Base-by-base conservation (phyloP, 2,329 filamentous ascomycete species). In the Colletotrichum cuscutae region DNA sequence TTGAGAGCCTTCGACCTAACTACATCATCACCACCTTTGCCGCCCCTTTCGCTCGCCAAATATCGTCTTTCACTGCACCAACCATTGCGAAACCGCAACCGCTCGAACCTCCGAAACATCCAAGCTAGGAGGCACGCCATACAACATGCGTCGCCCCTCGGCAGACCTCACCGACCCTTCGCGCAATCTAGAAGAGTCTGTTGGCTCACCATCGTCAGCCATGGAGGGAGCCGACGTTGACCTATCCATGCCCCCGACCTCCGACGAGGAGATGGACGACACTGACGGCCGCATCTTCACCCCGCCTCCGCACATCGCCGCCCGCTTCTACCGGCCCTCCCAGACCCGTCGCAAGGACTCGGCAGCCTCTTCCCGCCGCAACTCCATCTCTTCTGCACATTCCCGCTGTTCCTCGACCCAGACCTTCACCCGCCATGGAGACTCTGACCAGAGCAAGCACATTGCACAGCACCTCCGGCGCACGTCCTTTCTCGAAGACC, bases 401-500 rank as follows among this genome's bases (percentile, higher is more conserved):
- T 94, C 92, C 19, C 90, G 91, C 74, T 91, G 90, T 65, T 94
- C 92, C 1, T 84, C 83, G n/a, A 79, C 82, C 3, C 90, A 89
- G 76, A 89, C 88, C 73, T 89, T 87, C 77, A 82, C 85, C 73
- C 83, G 84, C 52, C 85, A 85, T 80, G 84, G 79, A n/a, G 79
- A 83, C n/a, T 89, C 90, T 24, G 42, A 49, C 42, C 93, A 95
- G 83, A 95, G 92, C 85, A 94, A 93, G 80, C 89, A 94, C 81
- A 86, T 95, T 68, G 93, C 93, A 69, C 93, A 95, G 80, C 93
- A 95, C 79, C 86, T 95, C 69, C 93, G 94, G 56, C 91, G 94
- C 65, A 92, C 93, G 61, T 94, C 93, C 19, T 95, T 96, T 71
- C 89, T 96, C 74, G 94, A 95, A 81, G 92, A 93, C 76, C 91